A percentile compares a stretch with the other conserved stretches of the same genome.
Conservation (phyloP, 1,284 basidiomycete genomes). For the Sanghuangporus baumii region DNA sequence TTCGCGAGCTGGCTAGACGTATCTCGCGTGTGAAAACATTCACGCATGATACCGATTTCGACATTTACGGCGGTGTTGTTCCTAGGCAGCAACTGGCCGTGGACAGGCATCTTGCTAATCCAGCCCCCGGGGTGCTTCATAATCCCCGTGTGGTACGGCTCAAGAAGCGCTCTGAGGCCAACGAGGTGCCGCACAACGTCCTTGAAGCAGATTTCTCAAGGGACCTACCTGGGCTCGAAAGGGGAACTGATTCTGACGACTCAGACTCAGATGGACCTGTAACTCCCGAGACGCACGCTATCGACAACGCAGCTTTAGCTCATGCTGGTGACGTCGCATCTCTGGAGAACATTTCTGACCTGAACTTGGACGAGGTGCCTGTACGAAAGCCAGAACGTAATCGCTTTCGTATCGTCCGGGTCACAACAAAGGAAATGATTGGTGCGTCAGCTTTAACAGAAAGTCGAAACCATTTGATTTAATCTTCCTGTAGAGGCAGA, state of each 20-base stretch:
- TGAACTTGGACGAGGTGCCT: neutral
- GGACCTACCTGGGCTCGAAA: neutral
- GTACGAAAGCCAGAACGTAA: no score
- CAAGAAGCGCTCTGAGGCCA: neutral
- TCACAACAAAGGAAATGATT: no score
- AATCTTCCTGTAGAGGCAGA: no score
- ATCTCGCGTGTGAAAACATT: conserved; percentile 33
- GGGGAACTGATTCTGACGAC: neutral
- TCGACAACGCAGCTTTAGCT: neutral
- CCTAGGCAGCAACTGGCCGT: neutral
- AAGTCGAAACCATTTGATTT: no score
- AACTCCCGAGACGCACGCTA: conserved; percentile 10
- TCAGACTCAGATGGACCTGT: conserved; percentile 5
- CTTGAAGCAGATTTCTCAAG: neutral
- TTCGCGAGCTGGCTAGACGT: conserved; percentile 66
- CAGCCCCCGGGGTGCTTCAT: neutral
- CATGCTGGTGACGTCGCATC: neutral
- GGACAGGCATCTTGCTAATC: neutral
- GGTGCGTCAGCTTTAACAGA: no score
- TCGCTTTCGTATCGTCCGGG: no score
- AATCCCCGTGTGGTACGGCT: neutral
- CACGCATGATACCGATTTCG: neutral
- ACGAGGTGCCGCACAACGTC: neutral
- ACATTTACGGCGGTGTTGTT: neutral
- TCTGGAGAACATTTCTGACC: neutral